A percentile compares a stretch with the other conserved stretches of the same genome.
Conservation (phyloP, 257 asterid genomes). For the Avicennia marina region DNA sequence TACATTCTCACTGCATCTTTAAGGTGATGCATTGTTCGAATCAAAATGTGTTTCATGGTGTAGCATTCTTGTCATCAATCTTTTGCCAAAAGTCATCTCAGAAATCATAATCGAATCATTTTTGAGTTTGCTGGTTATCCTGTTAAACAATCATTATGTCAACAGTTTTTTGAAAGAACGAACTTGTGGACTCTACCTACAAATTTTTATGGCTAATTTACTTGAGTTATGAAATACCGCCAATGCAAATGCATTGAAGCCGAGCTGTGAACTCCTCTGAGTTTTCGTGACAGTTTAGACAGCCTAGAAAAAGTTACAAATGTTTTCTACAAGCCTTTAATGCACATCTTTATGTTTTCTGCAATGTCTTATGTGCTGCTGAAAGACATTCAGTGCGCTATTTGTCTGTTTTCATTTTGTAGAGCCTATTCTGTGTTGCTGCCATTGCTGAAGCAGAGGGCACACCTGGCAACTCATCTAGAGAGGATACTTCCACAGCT, state of each 20-base stretch:
- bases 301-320: neutral
- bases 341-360: neutral
- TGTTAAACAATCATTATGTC: no score
- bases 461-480: constrained; percentile 69
- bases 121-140: no score
- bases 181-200: no score
- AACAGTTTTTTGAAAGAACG: no score
- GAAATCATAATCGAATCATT: no score
- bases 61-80: no score
- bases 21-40: no score
- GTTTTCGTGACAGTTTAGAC: constrained; percentile 69
- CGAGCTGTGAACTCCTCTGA: constrained; percentile 81
- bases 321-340: neutral
- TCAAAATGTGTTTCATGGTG: no score
- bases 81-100: no score
- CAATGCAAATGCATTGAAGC: constrained; percentile 69
- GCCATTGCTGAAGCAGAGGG: constrained; percentile 97
- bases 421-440: constrained; percentile 95
- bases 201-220: no score
- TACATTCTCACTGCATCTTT: no score
- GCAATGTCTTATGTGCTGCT: neutral
- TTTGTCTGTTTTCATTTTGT: constrained; percentile 23
- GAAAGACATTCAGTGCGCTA: neutral
- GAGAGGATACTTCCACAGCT: constrained; percentile 69
- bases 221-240: constrained; percentile 38